A percentile compares a stretch with the other conserved stretches of the same genome.
Conservation (phyloP, 2,329 filamentous ascomycete genomes). For the Scytalidium lignicola region DNA sequence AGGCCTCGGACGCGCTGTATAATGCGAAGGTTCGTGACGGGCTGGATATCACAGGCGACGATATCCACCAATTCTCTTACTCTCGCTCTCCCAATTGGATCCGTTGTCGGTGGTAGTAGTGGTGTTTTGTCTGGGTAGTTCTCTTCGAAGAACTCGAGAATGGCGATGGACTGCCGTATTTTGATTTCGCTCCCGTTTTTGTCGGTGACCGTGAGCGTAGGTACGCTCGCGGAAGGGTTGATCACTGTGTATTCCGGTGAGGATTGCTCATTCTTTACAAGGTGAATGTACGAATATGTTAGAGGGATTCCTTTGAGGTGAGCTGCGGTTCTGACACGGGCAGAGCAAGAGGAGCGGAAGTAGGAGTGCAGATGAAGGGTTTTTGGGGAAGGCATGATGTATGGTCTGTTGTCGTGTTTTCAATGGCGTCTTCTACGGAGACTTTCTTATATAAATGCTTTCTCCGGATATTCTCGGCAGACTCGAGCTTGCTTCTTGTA, state of each 20-base stretch:
- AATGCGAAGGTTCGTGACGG: slow-evolving; percentile 53
- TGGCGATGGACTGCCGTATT: slow-evolving; percentile 54
- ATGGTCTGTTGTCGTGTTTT: neutral
- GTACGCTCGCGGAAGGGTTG: slow-evolving; percentile 52
- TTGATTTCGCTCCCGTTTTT: slow-evolving; percentile 28
- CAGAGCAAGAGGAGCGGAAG: slow-evolving; percentile 59
- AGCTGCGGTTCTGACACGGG: slow-evolving; percentile 55
- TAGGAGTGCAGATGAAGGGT: slow-evolving; percentile 48
- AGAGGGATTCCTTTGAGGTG: slow-evolving; percentile 49
- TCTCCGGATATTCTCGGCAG: no score
- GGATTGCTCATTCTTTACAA: slow-evolving; percentile 48
- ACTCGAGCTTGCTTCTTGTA: no score
- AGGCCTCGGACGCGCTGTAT: slow-evolving; percentile 42
- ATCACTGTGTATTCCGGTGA: slow-evolving; percentile 36
- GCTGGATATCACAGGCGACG: slow-evolving; percentile 53
- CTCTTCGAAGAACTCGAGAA: slow-evolving; percentile 59
- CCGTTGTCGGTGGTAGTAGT: slow-evolving; percentile 40
- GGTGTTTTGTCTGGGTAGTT: slow-evolving; percentile 33
- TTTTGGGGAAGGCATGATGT: neutral
- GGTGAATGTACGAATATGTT: slow-evolving; percentile 43
- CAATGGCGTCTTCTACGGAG: no score
- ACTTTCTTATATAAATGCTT: no score
- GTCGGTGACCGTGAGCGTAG: slow-evolving; percentile 41
- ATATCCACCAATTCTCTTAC: slow-evolving; percentile 50
- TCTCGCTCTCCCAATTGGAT: slow-evolving; percentile 38